Evolutionary conservation across 208 protist species (phyloP).

Genomic region (Trypanosoma theileri): DNA sequence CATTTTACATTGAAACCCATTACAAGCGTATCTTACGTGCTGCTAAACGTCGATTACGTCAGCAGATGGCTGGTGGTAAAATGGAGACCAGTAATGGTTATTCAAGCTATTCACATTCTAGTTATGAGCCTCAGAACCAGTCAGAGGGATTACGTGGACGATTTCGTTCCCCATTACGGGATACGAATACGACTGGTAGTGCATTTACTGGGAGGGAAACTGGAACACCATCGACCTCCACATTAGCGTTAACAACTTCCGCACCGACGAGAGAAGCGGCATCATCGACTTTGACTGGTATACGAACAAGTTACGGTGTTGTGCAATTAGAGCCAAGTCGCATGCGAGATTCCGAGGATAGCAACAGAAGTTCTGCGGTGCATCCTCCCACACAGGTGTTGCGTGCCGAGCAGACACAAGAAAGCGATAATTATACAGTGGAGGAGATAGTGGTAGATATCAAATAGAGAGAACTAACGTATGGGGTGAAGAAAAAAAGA

Average conservation of each 20-base stretch:
- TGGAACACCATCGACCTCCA: too few relatives aligned
- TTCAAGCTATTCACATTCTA: too few relatives aligned
- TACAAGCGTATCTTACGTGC: slow-evolving; percentile 70
- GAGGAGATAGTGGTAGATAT: slow-evolving; percentile 37
- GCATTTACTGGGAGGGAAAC: too few relatives aligned
- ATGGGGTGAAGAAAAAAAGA: slow-evolving; percentile 37
- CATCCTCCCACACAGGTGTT: slow-evolving; percentile 12
- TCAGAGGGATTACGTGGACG: neutral
- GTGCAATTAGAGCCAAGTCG: slow-evolving; percentile 58
- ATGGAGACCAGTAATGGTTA: slow-evolving; percentile 6
- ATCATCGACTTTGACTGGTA: neutral
- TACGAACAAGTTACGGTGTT: slow-evolving; percentile 65
- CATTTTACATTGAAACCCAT: slow-evolving; percentile 65
- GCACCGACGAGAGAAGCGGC: too few relatives aligned
- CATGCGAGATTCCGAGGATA: slow-evolving; percentile 27
- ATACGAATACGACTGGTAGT: neutral
- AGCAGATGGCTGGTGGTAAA: slow-evolving; percentile 38
- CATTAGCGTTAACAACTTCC: too few relatives aligned
- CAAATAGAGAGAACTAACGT: slow-evolving; percentile 43
- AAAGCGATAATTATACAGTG: neutral
- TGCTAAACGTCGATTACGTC: slow-evolving; percentile 61
- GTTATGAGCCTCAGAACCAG: neutral
- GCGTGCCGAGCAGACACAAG: slow-evolving; percentile 10
- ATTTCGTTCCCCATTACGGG: slow-evolving; percentile 4
- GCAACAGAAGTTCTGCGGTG: neutral